These are phyloP conservation scores for Wickerhamiella siamensis DNA, from an alignment of 805 yeast species.

Conservation along the genomic window DNA sequence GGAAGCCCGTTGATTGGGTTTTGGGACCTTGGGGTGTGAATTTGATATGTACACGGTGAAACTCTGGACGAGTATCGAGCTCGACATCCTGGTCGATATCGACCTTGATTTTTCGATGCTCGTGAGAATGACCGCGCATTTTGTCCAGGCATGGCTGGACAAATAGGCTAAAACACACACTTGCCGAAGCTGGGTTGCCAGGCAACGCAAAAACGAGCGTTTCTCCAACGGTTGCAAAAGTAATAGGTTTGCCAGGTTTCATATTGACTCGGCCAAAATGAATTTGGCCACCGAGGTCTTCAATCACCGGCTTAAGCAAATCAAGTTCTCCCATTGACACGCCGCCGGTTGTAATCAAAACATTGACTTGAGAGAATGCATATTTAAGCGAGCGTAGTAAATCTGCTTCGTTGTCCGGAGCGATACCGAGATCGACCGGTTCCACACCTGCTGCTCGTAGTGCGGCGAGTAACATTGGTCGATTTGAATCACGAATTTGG, in stretches of 20 bases:
- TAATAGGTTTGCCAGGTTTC: slow-evolving; percentile 48
- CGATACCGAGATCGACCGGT: slow-evolving; percentile 37
- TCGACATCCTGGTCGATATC: slow-evolving; percentile 22
- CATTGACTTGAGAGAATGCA: slow-evolving; percentile 28
- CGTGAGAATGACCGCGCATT: slow-evolving; percentile 24
- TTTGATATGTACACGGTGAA: slow-evolving; percentile 31
- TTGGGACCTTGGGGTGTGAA: slow-evolving; percentile 20
- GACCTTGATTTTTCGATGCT: slow-evolving; percentile 27
- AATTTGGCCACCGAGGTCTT: slow-evolving; percentile 31
- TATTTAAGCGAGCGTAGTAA: slow-evolving; percentile 19
- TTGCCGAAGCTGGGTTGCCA: slow-evolving; percentile 44
- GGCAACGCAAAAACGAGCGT: slow-evolving; percentile 37
- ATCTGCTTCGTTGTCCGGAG: slow-evolving; percentile 27
- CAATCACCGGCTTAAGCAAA: slow-evolving; percentile 36
- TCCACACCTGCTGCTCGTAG: slow-evolving; percentile 26
- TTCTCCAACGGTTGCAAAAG: slow-evolving; percentile 33
- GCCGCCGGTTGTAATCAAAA: slow-evolving; percentile 40
- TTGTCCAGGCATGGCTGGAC: slow-evolving; percentile 33
- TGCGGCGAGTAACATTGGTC: slow-evolving; percentile 33
- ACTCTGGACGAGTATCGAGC: slow-evolving; percentile 39
- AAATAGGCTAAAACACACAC: slow-evolving; percentile 34
- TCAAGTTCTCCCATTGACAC: slow-evolving; percentile 48
- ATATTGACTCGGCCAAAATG: slow-evolving; percentile 44
- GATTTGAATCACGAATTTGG: slow-evolving; percentile 37
- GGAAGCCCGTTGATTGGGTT: slow-evolving; percentile 36